Evolutionary conservation across 192 early-diverging fungal genomes (phyloP), one percentile per base, ranked within the genome.

Genomic region (Lobosporangium transversale): DNA sequence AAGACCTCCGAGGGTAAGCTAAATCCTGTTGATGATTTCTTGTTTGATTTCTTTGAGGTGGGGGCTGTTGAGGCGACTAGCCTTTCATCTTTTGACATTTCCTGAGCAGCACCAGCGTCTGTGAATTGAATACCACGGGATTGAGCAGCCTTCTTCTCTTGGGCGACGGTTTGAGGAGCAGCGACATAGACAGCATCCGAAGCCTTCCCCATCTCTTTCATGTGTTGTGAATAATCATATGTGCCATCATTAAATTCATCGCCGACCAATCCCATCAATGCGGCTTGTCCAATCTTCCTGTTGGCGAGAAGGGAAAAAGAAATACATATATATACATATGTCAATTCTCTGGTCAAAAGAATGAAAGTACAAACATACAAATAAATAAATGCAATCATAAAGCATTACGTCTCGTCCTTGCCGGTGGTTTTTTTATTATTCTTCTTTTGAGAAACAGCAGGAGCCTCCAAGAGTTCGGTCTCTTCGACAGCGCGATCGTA

Each of bases 171-270:
- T 27, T 81, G 81, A 12, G 82, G 71, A 40, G 93, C 87, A 57
- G 92, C 89, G 52, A 99, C 67, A 49, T 94, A 89, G 42, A 97
- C 89, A 24, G 91, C 94, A n/a, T 83, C 87, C 29, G 84, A 85
- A 26, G 91, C 83, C 15, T 82, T 80, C 20, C 97, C 96, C 21
- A 98, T 94, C 30, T 83, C 74, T 40, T 89, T 90, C 73, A 99
- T 85, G 60, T 99, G 97, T 84, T 97, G 87, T 58, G 91, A 87
- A 81, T 99, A 99, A 80, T 99, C 93, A 80, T 98, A 99, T 35
- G 94, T 85, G 54, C 87, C 83, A 79, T 99, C 95, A 62, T 93
- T 92, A 78, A 93, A 94, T 62, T 92, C 95, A 4, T 62, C 58
- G 35, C 53, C 64, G 12, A 67, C 53, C 43, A 97, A 85, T 59